A percentile compares a stretch with the other conserved stretches of the same genome.
Conservation (phyloP, 179 eudicot species). For the Beta macrorhiza region DNA sequence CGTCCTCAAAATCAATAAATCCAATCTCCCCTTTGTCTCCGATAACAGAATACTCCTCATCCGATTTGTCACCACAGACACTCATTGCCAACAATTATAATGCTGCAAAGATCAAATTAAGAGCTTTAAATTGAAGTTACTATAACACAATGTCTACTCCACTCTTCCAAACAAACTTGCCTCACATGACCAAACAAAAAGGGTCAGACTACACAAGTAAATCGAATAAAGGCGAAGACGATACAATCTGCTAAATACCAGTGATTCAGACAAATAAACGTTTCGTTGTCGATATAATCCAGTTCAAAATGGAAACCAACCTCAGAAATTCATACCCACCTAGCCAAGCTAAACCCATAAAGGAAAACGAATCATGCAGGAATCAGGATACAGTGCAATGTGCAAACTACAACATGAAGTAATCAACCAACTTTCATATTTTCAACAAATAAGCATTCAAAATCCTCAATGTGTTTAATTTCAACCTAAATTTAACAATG, state of each 20-base stretch:
- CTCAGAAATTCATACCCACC: not conserved
- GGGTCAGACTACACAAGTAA: not conserved
- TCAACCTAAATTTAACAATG: not conserved
- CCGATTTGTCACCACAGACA: constrained; percentile 35
- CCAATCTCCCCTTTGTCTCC: constrained; percentile 82
- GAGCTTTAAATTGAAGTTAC: not conserved
- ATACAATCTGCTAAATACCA: not conserved
- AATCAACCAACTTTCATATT: not conserved
- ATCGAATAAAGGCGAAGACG: not conserved
- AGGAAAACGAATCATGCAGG: not conserved
- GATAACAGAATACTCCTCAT: constrained; percentile 62
- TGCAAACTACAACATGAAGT: not conserved
- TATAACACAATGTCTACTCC: not conserved
- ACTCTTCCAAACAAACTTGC: not conserved
- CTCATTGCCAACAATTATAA: constrained; percentile 22
- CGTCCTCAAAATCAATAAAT: constrained; percentile 62
- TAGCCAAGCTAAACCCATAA: not conserved
- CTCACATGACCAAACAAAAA: not conserved
- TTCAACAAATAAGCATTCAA: not conserved
- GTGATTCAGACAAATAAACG: not conserved
- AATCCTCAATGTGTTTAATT: not conserved
- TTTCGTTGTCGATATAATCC: not conserved
- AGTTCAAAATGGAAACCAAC: not conserved
- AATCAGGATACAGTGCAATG: not conserved
- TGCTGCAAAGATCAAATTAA: not conserved